A percentile compares a stretch with the other conserved stretches of the same genome.
These are phyloP conservation scores for Maudiozyma serrabonitensis DNA, from an alignment of 805 yeast genomes.

Conservation along the genomic window DNA sequence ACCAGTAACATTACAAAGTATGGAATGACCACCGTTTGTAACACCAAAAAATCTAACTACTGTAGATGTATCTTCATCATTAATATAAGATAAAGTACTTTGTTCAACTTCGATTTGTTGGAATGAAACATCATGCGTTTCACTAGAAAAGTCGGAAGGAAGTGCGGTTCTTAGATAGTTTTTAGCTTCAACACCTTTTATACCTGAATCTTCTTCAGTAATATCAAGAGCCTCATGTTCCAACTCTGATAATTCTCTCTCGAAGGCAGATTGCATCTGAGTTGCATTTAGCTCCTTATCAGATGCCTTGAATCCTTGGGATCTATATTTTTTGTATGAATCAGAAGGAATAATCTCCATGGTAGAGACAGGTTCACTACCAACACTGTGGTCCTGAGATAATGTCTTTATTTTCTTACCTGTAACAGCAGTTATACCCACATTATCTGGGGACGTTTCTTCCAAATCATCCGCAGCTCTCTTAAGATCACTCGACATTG, in stretches of 20 bases:
- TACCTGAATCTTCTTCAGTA: slow-evolving; percentile 5
- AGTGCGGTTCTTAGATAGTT: slow-evolving; percentile 50
- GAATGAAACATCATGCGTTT: slow-evolving; percentile 48
- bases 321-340: slow-evolving; percentile 21
- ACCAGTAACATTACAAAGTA: slow-evolving; percentile 81
- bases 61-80: slow-evolving; percentile 33
- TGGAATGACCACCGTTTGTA: slow-evolving; percentile 77
- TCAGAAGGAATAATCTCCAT: slow-evolving; percentile 28
- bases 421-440: neutral
- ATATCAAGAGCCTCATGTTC: slow-evolving; percentile 22
- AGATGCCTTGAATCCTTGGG: slow-evolving; percentile 25
- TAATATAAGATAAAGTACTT: slow-evolving; percentile 37
- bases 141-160: slow-evolving; percentile 40
- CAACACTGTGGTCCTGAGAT: slow-evolving; percentile 25
- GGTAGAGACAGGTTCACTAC: slow-evolving; percentile 29
- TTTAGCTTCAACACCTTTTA: slow-evolving; percentile 16
- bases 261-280: slow-evolving; percentile 20
- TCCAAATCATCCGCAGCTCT: neutral
- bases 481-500: neutral
- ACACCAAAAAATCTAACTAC: slow-evolving; percentile 87
- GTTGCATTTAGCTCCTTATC: slow-evolving; percentile 17
- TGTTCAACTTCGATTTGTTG: slow-evolving; percentile 97
- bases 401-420: slow-evolving; percentile 22
- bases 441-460: neutral
- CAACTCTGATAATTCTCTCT: slow-evolving; percentile 23